phyloP scores from a whole-genome alignment of 2,329 filamentous ascomycete genomes.

The Lachnellula suecica region DNA sequence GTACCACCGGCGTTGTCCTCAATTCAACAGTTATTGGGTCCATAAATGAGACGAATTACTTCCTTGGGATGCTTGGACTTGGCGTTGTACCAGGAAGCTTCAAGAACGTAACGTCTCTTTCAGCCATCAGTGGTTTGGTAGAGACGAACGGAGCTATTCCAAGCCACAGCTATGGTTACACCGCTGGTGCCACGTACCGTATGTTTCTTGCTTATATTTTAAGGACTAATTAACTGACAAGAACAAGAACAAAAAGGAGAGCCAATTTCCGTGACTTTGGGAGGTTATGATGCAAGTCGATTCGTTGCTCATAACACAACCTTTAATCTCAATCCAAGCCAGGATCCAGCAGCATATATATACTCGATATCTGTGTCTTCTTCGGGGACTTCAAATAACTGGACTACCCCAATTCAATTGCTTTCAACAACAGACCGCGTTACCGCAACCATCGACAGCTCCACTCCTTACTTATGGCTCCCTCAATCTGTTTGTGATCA shows the following conservation, averaged over 20 bases:
- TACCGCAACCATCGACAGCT: slow-evolving; percentile 53
- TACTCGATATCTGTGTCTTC: slow-evolving; percentile 26
- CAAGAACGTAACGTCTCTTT: slow-evolving; percentile 45
- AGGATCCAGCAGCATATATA: slow-evolving; percentile 38
- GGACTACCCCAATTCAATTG: slow-evolving; percentile 44
- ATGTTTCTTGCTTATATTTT: slow-evolving; percentile 30
- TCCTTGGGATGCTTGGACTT: slow-evolving; percentile 55
- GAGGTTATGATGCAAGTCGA: slow-evolving; percentile 66
- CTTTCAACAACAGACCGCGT: slow-evolving; percentile 21
- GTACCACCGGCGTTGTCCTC: slow-evolving; percentile 35
- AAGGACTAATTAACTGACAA: slow-evolving; percentile 27
- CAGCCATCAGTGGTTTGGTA: slow-evolving; percentile 56
- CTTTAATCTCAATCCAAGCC: slow-evolving; percentile 56
- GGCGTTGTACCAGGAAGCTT: slow-evolving; percentile 57
- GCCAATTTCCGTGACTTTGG: slow-evolving; percentile 62
- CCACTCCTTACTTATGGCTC: slow-evolving; percentile 64
- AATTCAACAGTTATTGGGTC: slow-evolving; percentile 39
- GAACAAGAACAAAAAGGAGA: slow-evolving; percentile 39
- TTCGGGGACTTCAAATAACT: slow-evolving; percentile 45
- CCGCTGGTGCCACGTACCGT: slow-evolving; percentile 73
- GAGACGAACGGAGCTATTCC: slow-evolving; percentile 60
- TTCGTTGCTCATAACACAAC: slow-evolving; percentile 59
- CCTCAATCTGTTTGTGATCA: slow-evolving; percentile 58
- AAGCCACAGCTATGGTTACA: slow-evolving; percentile 74
- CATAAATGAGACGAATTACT: slow-evolving; percentile 56